Conservation (phyloP, 2,329 filamentous ascomycete species). For the Alternaria sp. region DNA sequence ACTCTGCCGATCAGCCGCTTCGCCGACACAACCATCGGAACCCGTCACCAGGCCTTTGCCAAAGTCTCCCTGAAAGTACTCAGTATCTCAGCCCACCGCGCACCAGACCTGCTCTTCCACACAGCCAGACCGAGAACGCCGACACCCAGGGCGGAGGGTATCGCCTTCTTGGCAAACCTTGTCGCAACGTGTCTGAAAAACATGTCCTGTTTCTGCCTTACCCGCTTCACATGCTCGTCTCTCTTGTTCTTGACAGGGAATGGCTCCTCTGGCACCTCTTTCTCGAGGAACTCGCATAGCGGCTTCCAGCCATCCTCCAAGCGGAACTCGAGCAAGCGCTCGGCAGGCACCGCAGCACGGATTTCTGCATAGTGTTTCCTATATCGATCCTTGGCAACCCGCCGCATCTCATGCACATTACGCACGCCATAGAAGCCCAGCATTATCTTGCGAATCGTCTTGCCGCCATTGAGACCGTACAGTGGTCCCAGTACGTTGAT, state of each 20-base stretch:
- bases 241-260: constrained; percentile 23
- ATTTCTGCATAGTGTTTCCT: constrained; percentile 16
- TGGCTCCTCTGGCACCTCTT: constrained; percentile 20
- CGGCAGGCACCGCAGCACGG: constrained; percentile 22
- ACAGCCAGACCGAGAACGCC: not conserved
- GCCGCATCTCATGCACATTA: constrained; percentile 3
- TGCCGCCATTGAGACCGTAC: constrained; percentile 2
- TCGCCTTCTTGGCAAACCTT: not conserved
- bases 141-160: not conserved
- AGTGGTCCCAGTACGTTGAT: constrained; percentile 4
- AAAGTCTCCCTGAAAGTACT: not conserved
- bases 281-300: constrained; percentile 31
- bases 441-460: constrained; percentile 9
- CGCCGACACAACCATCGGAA: not conserved
- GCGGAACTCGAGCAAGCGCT: constrained; percentile 27
- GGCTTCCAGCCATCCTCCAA: constrained; percentile 29
- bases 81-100: not conserved
- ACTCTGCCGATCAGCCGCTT: not conserved
- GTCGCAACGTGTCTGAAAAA: constrained; percentile 4
- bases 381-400: constrained; percentile 13
- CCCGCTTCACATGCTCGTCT: constrained; percentile 5
- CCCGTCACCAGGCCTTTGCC: not conserved
- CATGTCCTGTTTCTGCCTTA: constrained; percentile 8
- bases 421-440: constrained; percentile 1
- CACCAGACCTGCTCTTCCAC: not conserved